Base-by-base conservation (phyloP, 768 basidiomycete genomes). In the Auricularia heimuer region DNA sequence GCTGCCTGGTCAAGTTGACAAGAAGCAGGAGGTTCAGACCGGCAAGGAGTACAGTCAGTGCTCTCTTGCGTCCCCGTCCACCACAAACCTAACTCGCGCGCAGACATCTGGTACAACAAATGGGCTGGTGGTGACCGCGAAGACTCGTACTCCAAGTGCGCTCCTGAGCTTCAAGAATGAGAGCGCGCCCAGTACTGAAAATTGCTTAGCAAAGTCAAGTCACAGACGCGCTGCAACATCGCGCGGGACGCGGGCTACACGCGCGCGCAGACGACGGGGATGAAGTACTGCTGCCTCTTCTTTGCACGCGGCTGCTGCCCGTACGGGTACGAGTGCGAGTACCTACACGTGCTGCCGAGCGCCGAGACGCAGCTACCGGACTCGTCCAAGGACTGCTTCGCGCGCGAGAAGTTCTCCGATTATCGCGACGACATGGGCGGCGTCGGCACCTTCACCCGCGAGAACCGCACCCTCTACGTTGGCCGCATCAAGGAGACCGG, bases 351-450 rank as follows among this genome's bases (percentile, higher is more conserved):
- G 51, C 83, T 99, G 21, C 97, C 96, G 0, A 85, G 90, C 66
- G 81, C 85, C 0, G 74, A 77, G 44, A 81, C 83, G 64, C 78
- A 83, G 10, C 78, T 96, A 11, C 92, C 95, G 1, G 96, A 98
- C 76, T 87, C 87, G 54, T 92, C 94, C 6, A 92, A 96, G 74
- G 97, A 99, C 75, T 96, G 94, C 73, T 99, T 99, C 73, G 94
- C 92, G 0, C 81, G 97, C 58, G 94, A 97, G 79, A 98, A 98
- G 77, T 97, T 98, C 75, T 79, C 94, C 0, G 94, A 97, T 75
- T 99, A 99, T 76, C 81, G 96, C 66, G 97, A 99, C 73, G 97
- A 99, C 74, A 98, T 99, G 97, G 97, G 97, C 70, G 97, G 97
- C 77, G 96, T 98, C 36, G 97, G 97, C 12, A 94, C 91, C 66